Base-by-base conservation (phyloP, 2,329 filamentous ascomycete genomes). In the Magnaporthiopsis incrustans region DNA sequence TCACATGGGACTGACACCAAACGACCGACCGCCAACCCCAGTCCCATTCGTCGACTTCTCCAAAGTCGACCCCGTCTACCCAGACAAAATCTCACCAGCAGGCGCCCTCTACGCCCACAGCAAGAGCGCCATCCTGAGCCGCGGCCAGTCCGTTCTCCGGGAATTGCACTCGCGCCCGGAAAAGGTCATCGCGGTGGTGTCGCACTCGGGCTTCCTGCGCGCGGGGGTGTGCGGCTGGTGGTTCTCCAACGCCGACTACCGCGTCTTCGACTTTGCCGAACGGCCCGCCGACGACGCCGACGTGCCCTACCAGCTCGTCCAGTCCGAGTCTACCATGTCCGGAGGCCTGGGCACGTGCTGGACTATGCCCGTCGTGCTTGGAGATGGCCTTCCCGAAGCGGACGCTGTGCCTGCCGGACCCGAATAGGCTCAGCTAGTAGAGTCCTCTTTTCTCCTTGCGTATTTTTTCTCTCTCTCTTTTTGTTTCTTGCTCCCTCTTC, bases 141-240 rank as follows among this genome's bases (percentile, higher is more conserved):
- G 88, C 15, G 87, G 81, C 0, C 79, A 82, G 68, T 71, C 73
- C 0, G 79, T 78, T 57, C 77, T 89, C 1, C 73, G 75, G 38
- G 76, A 77, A 32, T 76, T 90, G 30, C 77, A 81, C 66, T 67
- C 69, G 15, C 78, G 86, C 0, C 80, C 82, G 0, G 86, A 89
- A 73, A 84, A 84, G 68, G 77, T 86, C 62, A 79, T 90, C 63
- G 78, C 87, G 12, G 86, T 89, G 0, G 85, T 90, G 4, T 84
- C 83, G 1, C 87, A 89, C 73, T 85, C 86, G 2, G 85, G 81
- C 0, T 89, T 89, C 71, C 69, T 89, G 66, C 76, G 86, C n/a
- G 72, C 78, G 3, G 84, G 80, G 11, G 80, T 89, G 10, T 80
- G 78, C 11, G 82, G 85, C 2, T 77, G 76, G 67, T 82, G 77